Evolutionary conservation across 345 rosid species (phyloP).

Genomic region (Linum trigynum): DNA sequence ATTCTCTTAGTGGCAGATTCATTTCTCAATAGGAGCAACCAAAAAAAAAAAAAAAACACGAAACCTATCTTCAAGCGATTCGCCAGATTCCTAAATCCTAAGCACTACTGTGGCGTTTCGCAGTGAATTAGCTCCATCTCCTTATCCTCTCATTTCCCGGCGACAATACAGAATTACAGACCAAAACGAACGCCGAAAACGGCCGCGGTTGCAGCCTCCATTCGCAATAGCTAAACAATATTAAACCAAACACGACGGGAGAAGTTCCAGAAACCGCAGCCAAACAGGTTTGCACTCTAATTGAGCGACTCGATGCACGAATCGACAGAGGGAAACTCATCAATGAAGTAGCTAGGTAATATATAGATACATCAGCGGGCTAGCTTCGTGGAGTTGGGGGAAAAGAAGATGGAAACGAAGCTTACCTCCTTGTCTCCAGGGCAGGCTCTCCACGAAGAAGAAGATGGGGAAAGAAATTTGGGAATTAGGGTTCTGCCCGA

Average conservation of each 20-base stretch:
- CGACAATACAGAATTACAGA: no score
- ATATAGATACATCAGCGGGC: neutral
- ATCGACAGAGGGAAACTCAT: neutral
- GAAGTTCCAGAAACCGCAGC: neutral
- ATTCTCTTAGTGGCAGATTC: neutral
- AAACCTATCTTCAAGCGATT: no score
- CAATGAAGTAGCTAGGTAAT: neutral
- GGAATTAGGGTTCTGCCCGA: no score
- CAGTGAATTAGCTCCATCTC: neutral
- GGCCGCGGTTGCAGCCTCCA: neutral
- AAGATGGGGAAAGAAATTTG: no score
- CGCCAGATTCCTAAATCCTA: no score
- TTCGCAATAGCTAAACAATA: neutral
- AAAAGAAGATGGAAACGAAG: neutral
- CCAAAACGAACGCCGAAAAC: neutral
- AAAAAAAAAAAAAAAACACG: no score
- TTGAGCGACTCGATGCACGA: neutral
- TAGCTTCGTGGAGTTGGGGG: neutral
- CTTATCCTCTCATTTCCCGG: neutral
- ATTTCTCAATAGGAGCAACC: neutral
- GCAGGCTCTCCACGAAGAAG: no score
- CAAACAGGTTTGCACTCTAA: neutral
- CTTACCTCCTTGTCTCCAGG: no score
- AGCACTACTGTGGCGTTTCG: no score
- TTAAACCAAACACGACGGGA: neutral